Evolutionary conservation across 306 rosid species (phyloP).

Genomic region (Oxytropis ochrocephala): DNA sequence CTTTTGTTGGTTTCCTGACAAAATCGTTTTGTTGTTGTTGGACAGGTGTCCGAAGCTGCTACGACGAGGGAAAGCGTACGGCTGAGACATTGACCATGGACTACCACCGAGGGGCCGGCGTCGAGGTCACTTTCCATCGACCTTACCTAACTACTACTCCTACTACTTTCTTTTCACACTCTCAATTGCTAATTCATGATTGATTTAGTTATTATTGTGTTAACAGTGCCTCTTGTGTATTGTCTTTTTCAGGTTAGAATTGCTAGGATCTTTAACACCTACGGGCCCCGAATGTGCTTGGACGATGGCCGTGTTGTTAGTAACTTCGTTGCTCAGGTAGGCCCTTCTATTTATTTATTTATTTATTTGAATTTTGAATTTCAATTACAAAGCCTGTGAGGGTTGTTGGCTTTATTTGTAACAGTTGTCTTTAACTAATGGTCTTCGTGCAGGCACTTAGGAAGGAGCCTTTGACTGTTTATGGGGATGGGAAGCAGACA

Average conservation of each 20-base stretch:
- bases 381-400: neutral
- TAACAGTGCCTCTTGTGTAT: neutral
- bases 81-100: slow-evolving; percentile 99
- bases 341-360: neutral
- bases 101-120: slow-evolving; percentile 90
- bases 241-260: slow-evolving; percentile 63
- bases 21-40: neutral
- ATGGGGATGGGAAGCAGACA: slow-evolving; percentile 98
- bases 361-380: neutral
- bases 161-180: neutral
- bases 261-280: slow-evolving; percentile 97
- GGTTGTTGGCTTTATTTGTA: slow-evolving; percentile 2
- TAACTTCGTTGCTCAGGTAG: slow-evolving; percentile 95
- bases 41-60: slow-evolving; percentile 98
- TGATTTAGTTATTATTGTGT: neutral
- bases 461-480: slow-evolving; percentile 92
- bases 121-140: slow-evolving; percentile 46
- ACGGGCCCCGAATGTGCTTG: slow-evolving; percentile 98
- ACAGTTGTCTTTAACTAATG: slow-evolving; percentile 8
- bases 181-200: neutral
- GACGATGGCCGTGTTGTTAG: slow-evolving; percentile 99
- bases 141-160: neutral
- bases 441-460: slow-evolving; percentile 73
- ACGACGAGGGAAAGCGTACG: slow-evolving; percentile 98
- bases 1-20: slow-evolving; percentile 6